These are phyloP conservation scores for Didymella sp. DNA, from an alignment of 2,329 filamentous ascomycete genomes.

Conservation along the genomic window DNA sequence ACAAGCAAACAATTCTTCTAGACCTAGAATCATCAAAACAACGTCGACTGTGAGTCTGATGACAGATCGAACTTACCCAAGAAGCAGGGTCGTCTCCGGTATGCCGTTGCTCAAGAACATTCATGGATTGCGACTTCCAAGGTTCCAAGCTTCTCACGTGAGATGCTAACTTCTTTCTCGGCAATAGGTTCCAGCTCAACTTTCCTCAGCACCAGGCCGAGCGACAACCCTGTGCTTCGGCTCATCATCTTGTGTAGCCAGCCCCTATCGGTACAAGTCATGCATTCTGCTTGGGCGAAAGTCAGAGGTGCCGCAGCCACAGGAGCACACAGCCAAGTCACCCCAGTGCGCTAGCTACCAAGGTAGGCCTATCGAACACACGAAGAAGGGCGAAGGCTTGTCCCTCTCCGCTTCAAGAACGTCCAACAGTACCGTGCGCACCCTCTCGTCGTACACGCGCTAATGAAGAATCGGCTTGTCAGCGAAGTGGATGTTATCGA, in stretches of 20 bases:
- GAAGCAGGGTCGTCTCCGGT: neutral
- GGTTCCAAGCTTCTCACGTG: too few relatives aligned
- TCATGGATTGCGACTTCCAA: too few relatives aligned
- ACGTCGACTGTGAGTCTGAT: too few relatives aligned
- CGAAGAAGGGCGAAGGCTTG: slow-evolving; percentile 24
- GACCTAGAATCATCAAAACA: too few relatives aligned
- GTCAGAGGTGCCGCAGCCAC: slow-evolving; percentile 8
- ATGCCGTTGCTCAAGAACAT: too few relatives aligned
- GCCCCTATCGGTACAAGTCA: neutral
- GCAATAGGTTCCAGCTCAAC: neutral
- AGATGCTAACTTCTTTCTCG: neutral
- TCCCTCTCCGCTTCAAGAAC: slow-evolving; percentile 22
- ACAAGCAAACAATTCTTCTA: too few relatives aligned
- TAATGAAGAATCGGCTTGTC: slow-evolving; percentile 7
- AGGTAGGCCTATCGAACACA: slow-evolving; percentile 19
- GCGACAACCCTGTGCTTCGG: neutral
- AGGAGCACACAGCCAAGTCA: slow-evolving; percentile 19
- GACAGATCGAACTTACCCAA: neutral
- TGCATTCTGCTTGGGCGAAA: neutral
- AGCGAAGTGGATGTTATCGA: slow-evolving; percentile 4
- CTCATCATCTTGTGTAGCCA: neutral
- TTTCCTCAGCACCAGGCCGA: neutral
- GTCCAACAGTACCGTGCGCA: slow-evolving; percentile 6
- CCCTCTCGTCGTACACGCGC: slow-evolving; percentile 3
- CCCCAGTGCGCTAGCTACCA: slow-evolving; percentile 11